Conservation (phyloP, 768 basidiomycete species). For the Hydnum rufescens region DNA sequence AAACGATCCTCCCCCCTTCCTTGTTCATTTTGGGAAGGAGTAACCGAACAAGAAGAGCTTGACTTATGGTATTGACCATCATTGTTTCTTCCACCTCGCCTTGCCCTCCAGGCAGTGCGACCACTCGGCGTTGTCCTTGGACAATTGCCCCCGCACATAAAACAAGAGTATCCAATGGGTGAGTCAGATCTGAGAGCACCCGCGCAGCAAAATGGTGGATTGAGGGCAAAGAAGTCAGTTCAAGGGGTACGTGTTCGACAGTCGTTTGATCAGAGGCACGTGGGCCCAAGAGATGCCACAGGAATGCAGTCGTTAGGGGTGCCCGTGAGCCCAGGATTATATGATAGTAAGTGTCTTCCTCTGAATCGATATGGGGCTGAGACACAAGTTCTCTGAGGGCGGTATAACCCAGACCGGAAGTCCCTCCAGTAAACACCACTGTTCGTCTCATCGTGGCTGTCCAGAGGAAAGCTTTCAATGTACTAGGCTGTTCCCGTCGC, state of each 20-base stretch:
- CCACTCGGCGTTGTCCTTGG: background rate
- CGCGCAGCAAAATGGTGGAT: slow-evolving; percentile 5
- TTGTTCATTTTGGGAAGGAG: slow-evolving; percentile 6
- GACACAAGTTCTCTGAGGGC: background rate
- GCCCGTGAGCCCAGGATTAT: background rate
- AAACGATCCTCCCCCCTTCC: slow-evolving; percentile 5
- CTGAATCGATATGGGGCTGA: background rate
- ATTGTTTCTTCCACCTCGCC: slow-evolving; percentile 10
- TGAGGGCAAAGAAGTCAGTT: slow-evolving; percentile 6
- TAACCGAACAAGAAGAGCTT: slow-evolving; percentile 8
- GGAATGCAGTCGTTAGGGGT: background rate
- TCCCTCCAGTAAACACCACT: background rate
- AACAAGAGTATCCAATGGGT: slow-evolving; percentile 8
- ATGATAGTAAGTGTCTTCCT: too few relatives aligned
- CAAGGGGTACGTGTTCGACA: slow-evolving; percentile 5
- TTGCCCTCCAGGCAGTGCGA: slow-evolving; percentile 1
- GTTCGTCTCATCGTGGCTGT: too few relatives aligned
- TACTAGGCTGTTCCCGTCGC: too few relatives aligned
- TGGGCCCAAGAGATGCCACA: background rate
- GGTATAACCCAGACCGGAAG: background rate
- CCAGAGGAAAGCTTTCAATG: too few relatives aligned
- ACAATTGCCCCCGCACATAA: slow-evolving; percentile 9
- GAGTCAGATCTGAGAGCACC: slow-evolving; percentile 3
- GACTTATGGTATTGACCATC: slow-evolving; percentile 10
- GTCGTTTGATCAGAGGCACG: slow-evolving; percentile 1